Percentiles rank a stretch among this genome's conserved stretches.
phyloP scores from a whole-genome alignment of 257 asterid genomes.

The Paulownia fortunei region DNA sequence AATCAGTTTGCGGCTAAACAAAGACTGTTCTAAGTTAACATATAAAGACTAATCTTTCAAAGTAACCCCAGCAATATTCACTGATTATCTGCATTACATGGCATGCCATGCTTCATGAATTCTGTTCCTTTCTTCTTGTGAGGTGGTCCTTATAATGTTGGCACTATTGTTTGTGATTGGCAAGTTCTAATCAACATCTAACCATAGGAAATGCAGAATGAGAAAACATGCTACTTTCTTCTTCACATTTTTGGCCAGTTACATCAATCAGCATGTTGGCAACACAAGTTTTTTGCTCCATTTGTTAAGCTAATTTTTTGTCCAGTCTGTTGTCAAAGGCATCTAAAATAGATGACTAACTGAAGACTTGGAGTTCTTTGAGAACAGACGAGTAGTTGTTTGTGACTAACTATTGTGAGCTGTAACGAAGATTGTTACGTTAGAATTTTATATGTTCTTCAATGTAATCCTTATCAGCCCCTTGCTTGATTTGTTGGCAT shows the following conservation, averaged over 20 bases:
- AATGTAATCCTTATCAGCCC: slow-evolving; percentile 11
- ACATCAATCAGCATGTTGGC: background rate
- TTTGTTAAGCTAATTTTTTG: background rate
- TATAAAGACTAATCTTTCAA: background rate
- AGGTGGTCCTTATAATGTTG: background rate
- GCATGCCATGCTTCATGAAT: background rate
- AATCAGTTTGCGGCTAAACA: background rate
- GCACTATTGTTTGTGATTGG: background rate
- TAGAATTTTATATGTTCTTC: background rate
- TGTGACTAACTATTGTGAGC: background rate
- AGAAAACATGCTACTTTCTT: background rate
- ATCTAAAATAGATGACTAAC: background rate
- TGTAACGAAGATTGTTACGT: background rate
- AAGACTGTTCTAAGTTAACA: background rate
- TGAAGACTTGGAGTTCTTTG: background rate
- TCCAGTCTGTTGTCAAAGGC: background rate
- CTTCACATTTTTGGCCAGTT: background rate
- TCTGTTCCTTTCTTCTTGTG: background rate
- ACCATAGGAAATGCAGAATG: background rate
- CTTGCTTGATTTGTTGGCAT: slow-evolving; percentile 8
- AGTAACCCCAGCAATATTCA: background rate
- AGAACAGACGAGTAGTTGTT: background rate
- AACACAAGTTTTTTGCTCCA: background rate
- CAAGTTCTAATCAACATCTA: background rate
- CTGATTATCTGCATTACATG: background rate